phyloP scores from a whole-genome alignment of 805 yeast species.

The Yarrowia sp. region DNA sequence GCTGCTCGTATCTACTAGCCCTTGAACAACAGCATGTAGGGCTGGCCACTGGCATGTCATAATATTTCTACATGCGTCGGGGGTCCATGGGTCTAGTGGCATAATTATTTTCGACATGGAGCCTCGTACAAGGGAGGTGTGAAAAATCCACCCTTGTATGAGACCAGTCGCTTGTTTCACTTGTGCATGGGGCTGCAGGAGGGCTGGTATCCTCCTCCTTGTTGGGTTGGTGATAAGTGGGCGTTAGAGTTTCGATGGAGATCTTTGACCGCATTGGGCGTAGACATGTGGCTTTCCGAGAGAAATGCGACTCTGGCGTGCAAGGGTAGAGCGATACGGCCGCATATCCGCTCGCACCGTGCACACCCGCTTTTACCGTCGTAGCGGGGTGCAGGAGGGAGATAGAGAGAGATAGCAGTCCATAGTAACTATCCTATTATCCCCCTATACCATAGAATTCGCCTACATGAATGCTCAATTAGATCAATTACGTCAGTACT shows the following conservation, averaged over 20 bases:
- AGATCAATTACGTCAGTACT: too few species aligned
- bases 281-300: not conserved
- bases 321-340: not conserved
- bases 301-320: not conserved
- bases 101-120: conserved; percentile 9
- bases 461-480: too few species aligned
- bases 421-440: too few species aligned
- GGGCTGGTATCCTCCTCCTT: conserved; percentile 7
- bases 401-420: too few species aligned
- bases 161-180: not conserved
- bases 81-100: not conserved
- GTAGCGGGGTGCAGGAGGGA: not conserved
- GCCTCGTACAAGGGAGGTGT: conserved; percentile 1
- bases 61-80: conserved; percentile 13
- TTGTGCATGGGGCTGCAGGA: not conserved
- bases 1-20: not conserved
- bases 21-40: not conserved
- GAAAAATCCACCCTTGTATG: not conserved
- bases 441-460: too few species aligned
- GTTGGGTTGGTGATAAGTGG: conserved; percentile 1
- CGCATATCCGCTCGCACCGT: not conserved
- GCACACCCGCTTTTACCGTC: not conserved
- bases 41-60: conserved; percentile 16
- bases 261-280: not conserved
- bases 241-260: not conserved